phyloP scores from a whole-genome alignment of 352 stramenopile species.

The Phytophthora europaea region DNA sequence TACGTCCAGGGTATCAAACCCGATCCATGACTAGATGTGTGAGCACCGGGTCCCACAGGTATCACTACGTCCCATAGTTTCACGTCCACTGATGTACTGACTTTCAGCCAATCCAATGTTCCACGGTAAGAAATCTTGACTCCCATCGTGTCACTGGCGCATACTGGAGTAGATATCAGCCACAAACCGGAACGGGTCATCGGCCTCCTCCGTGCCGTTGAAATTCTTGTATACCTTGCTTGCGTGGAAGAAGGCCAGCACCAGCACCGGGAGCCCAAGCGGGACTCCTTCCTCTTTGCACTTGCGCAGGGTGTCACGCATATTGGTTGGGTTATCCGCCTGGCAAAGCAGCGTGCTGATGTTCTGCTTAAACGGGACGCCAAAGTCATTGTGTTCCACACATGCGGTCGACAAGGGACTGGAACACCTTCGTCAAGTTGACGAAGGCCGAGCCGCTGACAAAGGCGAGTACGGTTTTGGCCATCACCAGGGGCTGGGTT shows the following conservation, averaged over 20 bases:
- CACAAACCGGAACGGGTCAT: conserved; percentile 48
- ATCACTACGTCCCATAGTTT: too few species aligned
- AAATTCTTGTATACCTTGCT: conserved; percentile 47
- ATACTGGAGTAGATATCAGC: conserved; percentile 63
- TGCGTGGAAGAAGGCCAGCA: conserved; percentile 62
- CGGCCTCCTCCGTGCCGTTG: conserved; percentile 21
- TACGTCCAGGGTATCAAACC: too few species aligned
- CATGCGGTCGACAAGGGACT: conserved; percentile 45
- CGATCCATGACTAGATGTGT: too few species aligned
- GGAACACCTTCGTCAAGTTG: conserved; percentile 59
- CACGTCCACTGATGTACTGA: too few species aligned
- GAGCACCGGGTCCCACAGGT: too few species aligned
- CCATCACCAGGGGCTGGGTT: neutral
- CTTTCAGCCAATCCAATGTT: too few species aligned
- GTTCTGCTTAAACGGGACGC: conserved; percentile 48
- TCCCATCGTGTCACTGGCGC: too few species aligned
- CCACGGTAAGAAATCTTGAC: too few species aligned
- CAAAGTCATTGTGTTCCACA: conserved; percentile 59
- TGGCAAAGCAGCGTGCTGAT: conserved; percentile 52
- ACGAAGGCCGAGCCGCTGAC: conserved; percentile 37
- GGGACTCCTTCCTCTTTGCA: conserved; percentile 59
- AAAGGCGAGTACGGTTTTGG: conserved; percentile 40
- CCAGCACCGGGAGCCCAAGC: conserved; percentile 49
- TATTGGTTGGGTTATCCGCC: conserved; percentile 45
- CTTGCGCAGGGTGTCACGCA: conserved; percentile 46